Evolutionary conservation across 345 rosid genomes (phyloP), one percentile per base, ranked within the genome.

Genomic region (Brassica carinata): DNA sequence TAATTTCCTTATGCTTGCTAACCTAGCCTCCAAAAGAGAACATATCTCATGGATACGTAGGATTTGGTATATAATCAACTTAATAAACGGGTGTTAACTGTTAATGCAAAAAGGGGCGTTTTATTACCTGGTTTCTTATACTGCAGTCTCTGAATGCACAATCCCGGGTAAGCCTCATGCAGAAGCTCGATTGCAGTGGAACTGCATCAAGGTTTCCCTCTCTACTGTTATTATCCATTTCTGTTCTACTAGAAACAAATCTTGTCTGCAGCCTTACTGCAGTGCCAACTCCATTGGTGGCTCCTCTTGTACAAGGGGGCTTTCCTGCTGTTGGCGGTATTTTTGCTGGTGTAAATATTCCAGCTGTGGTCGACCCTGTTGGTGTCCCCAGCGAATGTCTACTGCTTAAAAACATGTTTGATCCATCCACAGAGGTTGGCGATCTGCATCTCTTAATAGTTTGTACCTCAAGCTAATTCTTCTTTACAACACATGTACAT

Each of bases 371-470:
- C 1, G 87, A 94, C 75, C 80, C 93, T 34, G 68, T 94, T 17
- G 98, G 98, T 64, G 68, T 73, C 74, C 98, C 94, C 30, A 91
- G 91, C 43, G 98, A 92, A 84, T 94, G 95, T 79, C 69, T 94
- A 31, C 64, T 94, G 57, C 84, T 94, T 82, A 94, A 92, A 87
- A 94, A 94, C 75, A 91, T 94, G 98, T 94, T 94, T 88, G 98
- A 94, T 87, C 94, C 98, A 17, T 84, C 73, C 11, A 9, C 76
- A 61, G 98, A 94, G 98, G 98, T 94, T 64, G 17, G 82, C 18
- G 61, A 29, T 29, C 30, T 29, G 30, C 27, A 2, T 59, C 40
- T n/a, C 51, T 71, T 11, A n/a, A 27, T 29, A 30, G 15, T 40
- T 57, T 0, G 1, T 30, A 51, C 13, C 23, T 29, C 23, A 27